phyloP scores from a whole-genome alignment of 352 stramenopile species.

The Pythium dissimile region DNA sequence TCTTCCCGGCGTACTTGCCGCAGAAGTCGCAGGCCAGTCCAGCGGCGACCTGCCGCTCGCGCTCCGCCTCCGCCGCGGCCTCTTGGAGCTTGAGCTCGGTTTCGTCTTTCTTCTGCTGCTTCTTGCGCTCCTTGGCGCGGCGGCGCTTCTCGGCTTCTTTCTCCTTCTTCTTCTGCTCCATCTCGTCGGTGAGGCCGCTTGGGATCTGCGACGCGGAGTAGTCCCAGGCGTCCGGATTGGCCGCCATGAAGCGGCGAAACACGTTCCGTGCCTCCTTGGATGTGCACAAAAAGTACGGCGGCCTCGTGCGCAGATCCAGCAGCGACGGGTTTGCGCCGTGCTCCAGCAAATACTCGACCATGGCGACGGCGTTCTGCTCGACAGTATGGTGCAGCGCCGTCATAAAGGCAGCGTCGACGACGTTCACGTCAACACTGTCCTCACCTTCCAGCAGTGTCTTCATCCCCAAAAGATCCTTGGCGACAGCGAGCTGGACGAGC shows the following conservation, averaged over 20 bases:
- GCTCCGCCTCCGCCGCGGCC: constrained; percentile 47
- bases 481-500: constrained; percentile 41
- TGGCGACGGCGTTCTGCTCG: constrained; percentile 36
- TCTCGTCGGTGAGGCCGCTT: constrained; percentile 65
- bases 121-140: constrained; percentile 89
- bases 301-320: constrained; percentile 74
- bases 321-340: constrained; percentile 81
- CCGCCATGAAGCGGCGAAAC: constrained; percentile 86
- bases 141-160: constrained; percentile 87
- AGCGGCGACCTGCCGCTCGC: constrained; percentile 68
- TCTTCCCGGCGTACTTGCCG: constrained; percentile 78
- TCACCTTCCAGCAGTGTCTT: constrained; percentile 5
- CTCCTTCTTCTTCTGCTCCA: constrained; percentile 84
- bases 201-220: constrained; percentile 73
- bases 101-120: constrained; percentile 83
- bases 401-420: constrained; percentile 60
- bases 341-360: constrained; percentile 75
- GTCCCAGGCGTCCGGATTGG: constrained; percentile 80
- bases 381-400: constrained; percentile 75
- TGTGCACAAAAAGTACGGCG: constrained; percentile 88
- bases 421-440: constrained; percentile 38
- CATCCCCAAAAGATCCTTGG: not conserved
- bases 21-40: constrained; percentile 76
- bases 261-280: constrained; percentile 89
- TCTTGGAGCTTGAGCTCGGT: constrained; percentile 70